phyloP scores from a whole-genome alignment of 495 filamentous ascomycete genomes.

The Rostrohypoxylon terebratum region DNA sequence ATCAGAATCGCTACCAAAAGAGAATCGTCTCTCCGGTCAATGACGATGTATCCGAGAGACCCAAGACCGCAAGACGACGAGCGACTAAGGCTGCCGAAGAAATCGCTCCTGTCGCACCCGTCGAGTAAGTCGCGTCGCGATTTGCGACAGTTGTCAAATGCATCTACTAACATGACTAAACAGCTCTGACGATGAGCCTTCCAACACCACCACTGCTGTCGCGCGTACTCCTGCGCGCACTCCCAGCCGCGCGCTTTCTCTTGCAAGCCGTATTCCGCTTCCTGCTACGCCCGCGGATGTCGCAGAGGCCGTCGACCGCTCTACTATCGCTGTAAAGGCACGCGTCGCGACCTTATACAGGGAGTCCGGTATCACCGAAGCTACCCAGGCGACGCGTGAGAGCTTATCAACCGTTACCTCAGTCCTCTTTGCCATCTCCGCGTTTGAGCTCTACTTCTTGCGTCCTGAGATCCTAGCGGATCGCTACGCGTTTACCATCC shows the following conservation, averaged over 20 bases:
- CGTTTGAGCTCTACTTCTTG: slow-evolving; percentile 71
- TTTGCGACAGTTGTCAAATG: slow-evolving; percentile 11
- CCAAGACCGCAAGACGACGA: slow-evolving; percentile 59
- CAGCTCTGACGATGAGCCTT: slow-evolving; percentile 48
- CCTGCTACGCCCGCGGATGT: slow-evolving; percentile 88
- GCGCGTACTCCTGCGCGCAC: slow-evolving; percentile 61
- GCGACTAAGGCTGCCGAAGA: slow-evolving; percentile 64
- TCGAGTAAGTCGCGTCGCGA: slow-evolving; percentile 55
- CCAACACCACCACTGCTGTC: slow-evolving; percentile 56
- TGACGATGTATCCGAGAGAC: slow-evolving; percentile 51
- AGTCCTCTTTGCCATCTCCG: slow-evolving; percentile 71
- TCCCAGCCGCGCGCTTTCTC: slow-evolving; percentile 61
- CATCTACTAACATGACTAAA: slow-evolving; percentile 39
- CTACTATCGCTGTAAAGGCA: slow-evolving; percentile 71
- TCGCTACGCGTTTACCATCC: slow-evolving; percentile 76
- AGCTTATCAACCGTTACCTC: slow-evolving; percentile 74
- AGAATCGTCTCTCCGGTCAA: slow-evolving; percentile 79
- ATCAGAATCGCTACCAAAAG: slow-evolving; percentile 64
- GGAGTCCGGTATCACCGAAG: slow-evolving; percentile 64
- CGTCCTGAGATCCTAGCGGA: slow-evolving; percentile 72
- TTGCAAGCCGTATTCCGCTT: slow-evolving; percentile 67
- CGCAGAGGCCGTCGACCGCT: slow-evolving; percentile 82
- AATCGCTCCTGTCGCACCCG: slow-evolving; percentile 34
- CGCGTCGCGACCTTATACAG: slow-evolving; percentile 62
- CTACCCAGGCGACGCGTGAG: slow-evolving; percentile 71